Evolutionary conservation across 2,329 filamentous ascomycete genomes (phyloP), one percentile per base, ranked within the genome.

Genomic region (Zasmidium cellare): DNA sequence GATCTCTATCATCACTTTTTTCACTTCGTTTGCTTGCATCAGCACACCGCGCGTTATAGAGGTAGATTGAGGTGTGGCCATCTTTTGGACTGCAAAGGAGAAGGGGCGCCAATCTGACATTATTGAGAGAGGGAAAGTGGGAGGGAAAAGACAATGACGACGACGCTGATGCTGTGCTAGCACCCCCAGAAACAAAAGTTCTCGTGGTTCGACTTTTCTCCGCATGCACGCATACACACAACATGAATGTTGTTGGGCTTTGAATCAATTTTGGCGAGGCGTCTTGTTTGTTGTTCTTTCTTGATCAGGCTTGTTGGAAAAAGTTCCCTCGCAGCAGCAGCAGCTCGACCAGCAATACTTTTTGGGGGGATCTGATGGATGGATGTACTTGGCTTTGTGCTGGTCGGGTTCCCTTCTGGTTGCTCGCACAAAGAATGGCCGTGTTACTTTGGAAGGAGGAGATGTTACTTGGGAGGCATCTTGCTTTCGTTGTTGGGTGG

Each of bases 31-130:
- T 41, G 35, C 35, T 41, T 63, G 61, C 64, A 65, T 67, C 56
- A 63, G 66, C 61, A 66, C 57, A 24, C 38, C 35, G 35, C 50
- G 59, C 62, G 63, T 41, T 54, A 68, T 72, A 69, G 67, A 71
- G 61, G 62, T 66, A 67, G 66, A 65, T 63, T n/a, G 63, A 58
- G 56, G 58, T 56, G 60, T 41, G 35, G 35, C 59, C 50, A 55
- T 51, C 54, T 57, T 45, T 50, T n/a, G n/a, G n/a, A n/a, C n/a
- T n/a, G 53, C 59, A 50, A 46, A 61, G 56, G 11, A 11, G 6
- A 50, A 51, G 50, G 56, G 60, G 61, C 60, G 60, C 60, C 65
- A n/a, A 61, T 60, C 57, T 60, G 60, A 63, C 57, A 51, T 51
- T 24, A 9, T 41, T n/a, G 35, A 41, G 35, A n/a, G 35, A 9